These are phyloP conservation scores for Zopfochytrium polystomum DNA, from an alignment of 371 early-diverging fungal genomes.

Conservation along the genomic window DNA sequence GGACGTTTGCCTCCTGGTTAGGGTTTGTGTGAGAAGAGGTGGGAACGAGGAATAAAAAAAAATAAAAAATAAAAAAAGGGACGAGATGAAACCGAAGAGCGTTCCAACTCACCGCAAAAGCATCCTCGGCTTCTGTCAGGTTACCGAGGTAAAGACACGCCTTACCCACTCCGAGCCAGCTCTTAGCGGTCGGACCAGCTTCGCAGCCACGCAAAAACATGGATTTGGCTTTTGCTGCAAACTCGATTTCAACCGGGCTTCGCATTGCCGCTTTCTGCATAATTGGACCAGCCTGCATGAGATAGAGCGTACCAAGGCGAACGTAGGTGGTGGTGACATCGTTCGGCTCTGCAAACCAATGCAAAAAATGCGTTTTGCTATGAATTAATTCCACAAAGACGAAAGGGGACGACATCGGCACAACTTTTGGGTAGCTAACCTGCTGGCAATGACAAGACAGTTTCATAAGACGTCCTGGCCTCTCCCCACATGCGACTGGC, in stretches of 20 bases:
- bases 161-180: slow-evolving; percentile 51
- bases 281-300: slow-evolving; percentile 19
- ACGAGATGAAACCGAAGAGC: neutral
- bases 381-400: neutral
- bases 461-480: slow-evolving; percentile 46
- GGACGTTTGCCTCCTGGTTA: slow-evolving; percentile 54
- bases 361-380: neutral
- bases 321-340: slow-evolving; percentile 41
- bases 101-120: slow-evolving; percentile 38
- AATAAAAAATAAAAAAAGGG: no score
- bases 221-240: slow-evolving; percentile 42
- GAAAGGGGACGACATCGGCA: no score
- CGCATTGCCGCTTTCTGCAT: slow-evolving; percentile 18
- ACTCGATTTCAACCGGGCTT: slow-evolving; percentile 21
- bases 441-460: slow-evolving; percentile 41
- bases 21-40: slow-evolving; percentile 7
- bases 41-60: no score
- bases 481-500: slow-evolving; percentile 36
- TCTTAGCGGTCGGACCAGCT: slow-evolving; percentile 27
- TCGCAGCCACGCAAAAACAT: slow-evolving; percentile 49
- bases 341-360: slow-evolving; percentile 28
- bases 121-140: slow-evolving; percentile 52
- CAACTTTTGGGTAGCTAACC: slow-evolving; percentile 30
- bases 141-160: slow-evolving; percentile 43
- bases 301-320: slow-evolving; percentile 47